Evolutionary conservation across 1,284 basidiomycete species (phyloP), one percentile per base, ranked within the genome.

Genomic region (Ustilago nuda): DNA sequence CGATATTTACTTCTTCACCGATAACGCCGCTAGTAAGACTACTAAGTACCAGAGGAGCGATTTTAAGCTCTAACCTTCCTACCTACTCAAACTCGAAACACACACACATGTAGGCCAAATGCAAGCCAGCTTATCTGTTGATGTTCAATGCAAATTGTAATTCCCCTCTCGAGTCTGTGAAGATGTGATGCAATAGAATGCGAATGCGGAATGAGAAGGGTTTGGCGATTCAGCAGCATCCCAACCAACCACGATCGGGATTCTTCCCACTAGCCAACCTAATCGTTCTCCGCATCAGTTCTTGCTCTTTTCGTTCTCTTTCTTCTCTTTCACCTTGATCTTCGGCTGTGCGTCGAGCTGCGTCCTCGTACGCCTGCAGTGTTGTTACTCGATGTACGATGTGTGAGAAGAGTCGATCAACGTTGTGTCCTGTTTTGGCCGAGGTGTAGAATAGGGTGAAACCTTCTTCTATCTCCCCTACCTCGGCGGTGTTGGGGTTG

Each of bases 1-100:
- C 27, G 80, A 82, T 65, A 78, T 85, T 37, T 83, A 83, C 60
- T 86, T 81, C 61, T 83, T 86, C 61, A 78, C 81, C 15, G 83
- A 84, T 56, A 61, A 84, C 30, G 77, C 80, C 0, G 84, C 84
- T 3, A 63, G 70, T 52, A 74, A 78, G 41, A 77, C 72, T 53
- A 80, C 79, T 11, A 61, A 76, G 37, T 84, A 83, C 43, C 57
- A 45, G 9, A 68, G 68, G 58, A 65, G 63, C 35, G 80, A 82
- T 35, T 82, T 80, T 51, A 82, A 82, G 69, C 68, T 82, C 41
- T 82, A 30, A 59, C 23, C 23, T 43, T 32, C 32, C 32, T 9
- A 48, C 17, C 35, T 11, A 8, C 17, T 12, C 8, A n/a, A 27
- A 13, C 53, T 55, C 23, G 11, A 17, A 50, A 13, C 39, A 4